Base-by-base conservation (phyloP, 2,329 filamentous ascomycete species). In the Fusarium sp. region DNA sequence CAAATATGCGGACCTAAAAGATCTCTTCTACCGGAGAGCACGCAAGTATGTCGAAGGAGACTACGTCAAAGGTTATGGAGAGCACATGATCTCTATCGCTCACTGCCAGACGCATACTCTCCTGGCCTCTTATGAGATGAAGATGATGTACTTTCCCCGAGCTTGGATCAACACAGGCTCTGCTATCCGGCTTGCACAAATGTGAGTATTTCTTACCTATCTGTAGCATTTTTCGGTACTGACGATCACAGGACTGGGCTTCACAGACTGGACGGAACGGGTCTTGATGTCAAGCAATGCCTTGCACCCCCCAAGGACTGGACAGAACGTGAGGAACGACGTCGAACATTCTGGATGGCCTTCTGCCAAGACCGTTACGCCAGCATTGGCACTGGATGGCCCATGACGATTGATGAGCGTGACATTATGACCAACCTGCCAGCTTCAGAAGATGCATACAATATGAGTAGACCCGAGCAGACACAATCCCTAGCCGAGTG, bases 351-450 rank as follows among this genome's bases (percentile, higher is more conserved):
- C 73, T 99, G 96, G 96, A 91, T 96, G 89, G 89, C 92, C 6
- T 98, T 97, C 77, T 94, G 91, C 73, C 85, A 94, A 68, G 96
- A 98, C 77, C 89, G 96, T 55, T 98, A 97, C 81, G 93, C 94
- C 8, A 98, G 94, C 76, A 96, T 98, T 60, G 96, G 96, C 34
- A 98, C 96, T 4, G 96, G 96, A 9, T 98, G 96, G 96, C 96
- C 96, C 1, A 95, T 98, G 92, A 90, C 88, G 1, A 89, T 98
- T 58, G 95, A 98, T 71, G 96, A 99, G 81, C 89, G 88, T 77
- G 96, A 99, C 83, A 93, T 98, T 72, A 86, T 92, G 82, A 97
- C 94, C 25, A 92, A 94, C 72, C 84, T 99, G 27, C 96, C 96
- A 4, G 84, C 91, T 3, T 91, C 91, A 2, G 95, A 98, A 63